phyloP scores from a whole-genome alignment of 306 rosid species.

The Quercus aquifolioides region DNA sequence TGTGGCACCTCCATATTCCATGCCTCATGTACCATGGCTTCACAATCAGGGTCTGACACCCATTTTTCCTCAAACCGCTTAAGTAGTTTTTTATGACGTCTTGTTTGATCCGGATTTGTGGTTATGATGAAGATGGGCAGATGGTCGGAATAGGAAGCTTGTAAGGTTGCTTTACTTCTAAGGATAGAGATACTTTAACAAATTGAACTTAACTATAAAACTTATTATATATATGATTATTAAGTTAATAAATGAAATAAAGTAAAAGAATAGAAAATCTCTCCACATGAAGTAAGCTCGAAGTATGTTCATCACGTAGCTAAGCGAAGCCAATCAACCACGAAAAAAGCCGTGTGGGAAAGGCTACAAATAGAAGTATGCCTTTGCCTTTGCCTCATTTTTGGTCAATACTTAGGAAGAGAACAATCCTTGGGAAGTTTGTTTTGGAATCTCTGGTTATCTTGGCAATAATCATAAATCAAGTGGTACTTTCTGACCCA shows the following conservation, averaged over 20 bases:
- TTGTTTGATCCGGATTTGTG: no score
- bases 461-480: constrained; percentile 81
- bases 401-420: constrained; percentile 68
- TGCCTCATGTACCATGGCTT: no score
- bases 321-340: neutral
- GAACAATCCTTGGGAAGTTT: constrained; percentile 82
- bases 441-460: constrained; percentile 62
- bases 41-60: no score
- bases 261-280: neutral
- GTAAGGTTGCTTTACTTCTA: constrained; percentile 26
- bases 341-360: neutral
- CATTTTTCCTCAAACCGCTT: no score
- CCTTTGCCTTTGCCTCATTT: neutral
- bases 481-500: constrained; percentile 82
- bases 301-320: neutral
- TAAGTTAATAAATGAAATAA: neutral
- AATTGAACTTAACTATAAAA: constrained; percentile 3
- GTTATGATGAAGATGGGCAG: no score
- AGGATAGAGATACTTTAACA: constrained; percentile 18
- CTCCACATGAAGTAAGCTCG: neutral
- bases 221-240: neutral
- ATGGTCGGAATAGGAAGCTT: no score
- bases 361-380: neutral
- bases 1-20: no score
- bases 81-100: no score